phyloP scores from a whole-genome alignment of 2,329 filamentous ascomycete species.

The Trichophyton mentagrophytes region DNA sequence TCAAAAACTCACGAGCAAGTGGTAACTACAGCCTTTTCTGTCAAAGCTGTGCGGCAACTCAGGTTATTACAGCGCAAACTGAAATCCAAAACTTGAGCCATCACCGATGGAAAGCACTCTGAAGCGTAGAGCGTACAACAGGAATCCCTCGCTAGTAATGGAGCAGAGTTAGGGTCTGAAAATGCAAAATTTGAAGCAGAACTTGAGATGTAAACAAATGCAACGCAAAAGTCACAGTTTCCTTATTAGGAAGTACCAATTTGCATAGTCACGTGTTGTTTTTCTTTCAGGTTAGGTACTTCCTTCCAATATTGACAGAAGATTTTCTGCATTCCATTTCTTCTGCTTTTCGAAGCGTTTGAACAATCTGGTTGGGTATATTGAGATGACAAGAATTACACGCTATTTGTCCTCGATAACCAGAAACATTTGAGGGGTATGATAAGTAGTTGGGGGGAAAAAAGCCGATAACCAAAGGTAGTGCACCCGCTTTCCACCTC shows the following conservation, averaged over 20 bases:
- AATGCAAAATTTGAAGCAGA: background rate
- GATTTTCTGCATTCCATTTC: too few relatives aligned
- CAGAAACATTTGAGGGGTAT: background rate
- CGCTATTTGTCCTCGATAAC: background rate
- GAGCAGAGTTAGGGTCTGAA: background rate
- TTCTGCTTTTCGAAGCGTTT: too few relatives aligned
- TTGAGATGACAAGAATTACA: background rate
- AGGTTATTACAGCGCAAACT: constrained; percentile 66
- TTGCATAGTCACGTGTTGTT: background rate
- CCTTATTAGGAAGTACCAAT: background rate
- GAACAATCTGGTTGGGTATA: background rate
- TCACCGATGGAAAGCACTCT: background rate
- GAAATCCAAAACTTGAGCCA: constrained; percentile 51
- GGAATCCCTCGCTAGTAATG: background rate
- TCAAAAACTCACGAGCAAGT: constrained; percentile 58
- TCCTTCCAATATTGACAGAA: background rate
- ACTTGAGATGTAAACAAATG: background rate
- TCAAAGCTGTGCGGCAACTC: constrained; percentile 58
- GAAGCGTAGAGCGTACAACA: background rate
- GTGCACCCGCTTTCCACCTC: background rate
- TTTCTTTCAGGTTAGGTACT: background rate
- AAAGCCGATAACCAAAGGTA: background rate
- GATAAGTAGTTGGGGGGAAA: background rate
- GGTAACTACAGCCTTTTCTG: constrained; percentile 65
- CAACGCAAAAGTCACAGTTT: background rate